Base-by-base conservation (phyloP, 495 filamentous ascomycete species). In the Penicillium salamii region DNA sequence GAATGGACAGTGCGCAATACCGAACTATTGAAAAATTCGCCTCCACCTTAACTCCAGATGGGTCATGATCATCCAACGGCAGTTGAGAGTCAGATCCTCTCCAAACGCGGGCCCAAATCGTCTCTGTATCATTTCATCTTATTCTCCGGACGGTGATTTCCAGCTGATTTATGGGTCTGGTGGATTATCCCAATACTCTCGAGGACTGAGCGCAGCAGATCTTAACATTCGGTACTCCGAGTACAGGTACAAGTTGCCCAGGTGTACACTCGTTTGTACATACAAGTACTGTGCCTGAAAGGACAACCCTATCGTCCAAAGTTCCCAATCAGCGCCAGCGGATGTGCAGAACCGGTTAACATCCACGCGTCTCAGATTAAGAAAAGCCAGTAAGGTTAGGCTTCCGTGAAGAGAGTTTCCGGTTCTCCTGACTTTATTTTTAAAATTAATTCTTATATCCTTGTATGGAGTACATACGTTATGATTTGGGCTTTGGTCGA, bases 21-120 rank as follows among this genome's bases (percentile, higher is more conserved):
- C 42, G 47, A 55, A 51, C 53, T 55, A 55, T 55, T 55, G 53
- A 52, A 54, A 53, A 46, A 36, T 42, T 32, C n/a, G 47, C 38
- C 48, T 43, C 53, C 53, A 55, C 53, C 24, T 32, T 4, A 46
- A 19, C 13, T 17, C n/a, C 33, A 24, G 39, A 37, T 24, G 32
- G 37, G 43, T 47, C 19, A 42, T 35, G 52, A 50, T 46, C 47
- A 42, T 34, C 51, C 42, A 53, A 53, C 50, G 51, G 51, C 32
- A 53, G 43, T 49, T 38, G 20, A 40, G 34, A 23, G 46, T 38
- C 36, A 41, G 43, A 45, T 34, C 42, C 40, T 15, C 24, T 23
- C 26, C 28, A 33, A 19, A 45, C 3, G 28, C n/a, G 19, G 42
- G 29, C 12, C 31, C 20, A 34, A 23, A 14, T 24, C 42, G 12